Evolutionary conservation across 805 yeast genomes (phyloP).

Genomic region (Blastobotrys chiropterorum): DNA sequence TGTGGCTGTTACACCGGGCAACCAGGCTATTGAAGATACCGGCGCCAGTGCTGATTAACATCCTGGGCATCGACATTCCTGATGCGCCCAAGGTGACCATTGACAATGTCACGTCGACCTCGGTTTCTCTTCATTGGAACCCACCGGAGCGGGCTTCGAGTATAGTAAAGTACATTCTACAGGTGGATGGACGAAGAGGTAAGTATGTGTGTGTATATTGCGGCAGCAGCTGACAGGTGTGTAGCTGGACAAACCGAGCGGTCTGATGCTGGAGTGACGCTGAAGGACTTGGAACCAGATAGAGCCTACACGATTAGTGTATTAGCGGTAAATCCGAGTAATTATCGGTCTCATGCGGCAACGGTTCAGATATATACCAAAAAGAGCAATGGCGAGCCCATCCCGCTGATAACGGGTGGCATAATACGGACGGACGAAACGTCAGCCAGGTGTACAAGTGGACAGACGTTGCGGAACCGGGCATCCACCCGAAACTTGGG

Average conservation of each 20-base stretch:
- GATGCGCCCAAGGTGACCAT: slow-evolving; percentile 29
- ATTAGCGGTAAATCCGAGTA: slow-evolving; percentile 27
- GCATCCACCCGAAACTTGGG: slow-evolving; percentile 2
- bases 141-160: slow-evolving; percentile 27
- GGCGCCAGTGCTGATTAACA: slow-evolving; percentile 28
- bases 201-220: slow-evolving; percentile 1
- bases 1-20: slow-evolving; percentile 33
- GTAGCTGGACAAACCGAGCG: slow-evolving; percentile 30
- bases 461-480: slow-evolving; percentile 2
- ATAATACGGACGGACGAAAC: neutral
- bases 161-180: slow-evolving; percentile 28
- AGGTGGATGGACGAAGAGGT: slow-evolving; percentile 30
- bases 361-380: slow-evolving; percentile 25
- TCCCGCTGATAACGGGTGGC: slow-evolving; percentile 16
- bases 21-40: slow-evolving; percentile 31
- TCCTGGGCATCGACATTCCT: slow-evolving; percentile 33
- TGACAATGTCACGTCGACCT: slow-evolving; percentile 26
- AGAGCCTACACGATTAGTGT: slow-evolving; percentile 30
- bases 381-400: slow-evolving; percentile 21
- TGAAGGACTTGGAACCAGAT: slow-evolving; percentile 30
- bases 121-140: slow-evolving; percentile 31
- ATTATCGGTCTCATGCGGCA: slow-evolving; percentile 24
- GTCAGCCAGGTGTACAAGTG: slow-evolving; percentile 6
- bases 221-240: neutral
- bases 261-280: slow-evolving; percentile 27